Conservation (phyloP, 306 rosid genomes). For the Oxytropis ochrocephala region DNA sequence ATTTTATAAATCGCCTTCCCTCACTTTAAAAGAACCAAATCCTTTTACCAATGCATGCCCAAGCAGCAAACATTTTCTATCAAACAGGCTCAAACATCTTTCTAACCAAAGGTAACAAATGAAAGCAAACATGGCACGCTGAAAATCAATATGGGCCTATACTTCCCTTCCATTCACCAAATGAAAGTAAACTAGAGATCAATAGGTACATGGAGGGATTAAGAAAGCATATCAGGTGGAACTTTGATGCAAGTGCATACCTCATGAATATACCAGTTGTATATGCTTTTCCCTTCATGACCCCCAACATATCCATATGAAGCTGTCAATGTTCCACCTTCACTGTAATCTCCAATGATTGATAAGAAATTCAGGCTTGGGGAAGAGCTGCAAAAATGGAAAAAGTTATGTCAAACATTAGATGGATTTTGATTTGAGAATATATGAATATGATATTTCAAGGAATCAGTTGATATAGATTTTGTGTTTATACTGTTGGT, state of each 20-base stretch:
- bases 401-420: conserved; percentile 10
- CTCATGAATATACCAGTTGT: conserved; percentile 89
- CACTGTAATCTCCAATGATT: conserved; percentile 82
- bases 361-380: conserved; percentile 98
- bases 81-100: neutral
- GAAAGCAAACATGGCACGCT: neutral
- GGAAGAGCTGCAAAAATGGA: conserved; percentile 68
- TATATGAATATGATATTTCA: neutral
- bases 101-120: neutral
- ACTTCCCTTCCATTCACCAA: neutral
- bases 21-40: neutral
- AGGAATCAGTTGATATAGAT: neutral
- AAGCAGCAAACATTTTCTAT: neutral
- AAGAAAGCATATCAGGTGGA: neutral
- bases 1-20: too few relatives aligned
- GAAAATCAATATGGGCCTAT: neutral
- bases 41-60: neutral
- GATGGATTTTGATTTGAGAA: conserved; percentile 2
- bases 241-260: conserved; percentile 32
- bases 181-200: neutral
- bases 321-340: conserved; percentile 87
- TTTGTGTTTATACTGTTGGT: neutral
- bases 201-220: neutral
- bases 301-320: conserved; percentile 99
- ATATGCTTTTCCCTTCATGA: conserved; percentile 94